These are phyloP conservation scores for Trichosporon faecale DNA, from an alignment of 1,284 basidiomycete genomes.

Conservation along the genomic window DNA sequence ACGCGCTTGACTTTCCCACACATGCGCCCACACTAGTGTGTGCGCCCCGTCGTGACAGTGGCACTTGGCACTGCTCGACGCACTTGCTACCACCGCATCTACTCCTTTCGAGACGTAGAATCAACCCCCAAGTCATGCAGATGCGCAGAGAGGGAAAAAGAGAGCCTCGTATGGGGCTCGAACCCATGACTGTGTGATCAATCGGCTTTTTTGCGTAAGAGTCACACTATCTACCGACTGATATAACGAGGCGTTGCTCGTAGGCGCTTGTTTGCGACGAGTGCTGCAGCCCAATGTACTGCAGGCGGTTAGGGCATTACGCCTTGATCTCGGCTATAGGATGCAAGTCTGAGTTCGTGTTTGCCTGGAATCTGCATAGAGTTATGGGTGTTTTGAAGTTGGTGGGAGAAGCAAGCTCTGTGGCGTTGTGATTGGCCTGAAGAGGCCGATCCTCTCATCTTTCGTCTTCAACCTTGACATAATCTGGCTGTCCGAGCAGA, in stretches of 20 bases:
- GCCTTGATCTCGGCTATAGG: no score
- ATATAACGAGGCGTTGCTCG: slow-evolving; percentile 8
- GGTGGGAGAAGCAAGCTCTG: no score
- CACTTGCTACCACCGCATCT: background rate
- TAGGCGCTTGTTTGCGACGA: background rate
- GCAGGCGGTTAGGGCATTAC: no score
- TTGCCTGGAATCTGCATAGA: no score
- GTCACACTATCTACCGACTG: slow-evolving; percentile 12
- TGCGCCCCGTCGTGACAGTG: background rate
- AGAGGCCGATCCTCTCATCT: background rate
- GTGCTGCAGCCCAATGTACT: background rate
- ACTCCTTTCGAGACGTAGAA: background rate
- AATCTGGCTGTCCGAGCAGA: background rate
- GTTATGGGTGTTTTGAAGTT: no score
- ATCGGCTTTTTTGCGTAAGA: slow-evolving; percentile 8
- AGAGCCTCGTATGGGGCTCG: slow-evolving; percentile 10
- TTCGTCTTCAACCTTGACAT: no score
- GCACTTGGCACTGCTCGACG: background rate
- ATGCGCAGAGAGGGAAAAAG: background rate
- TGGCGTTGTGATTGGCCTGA: background rate
- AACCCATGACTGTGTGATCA: slow-evolving; percentile 12
- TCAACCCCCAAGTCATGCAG: background rate
- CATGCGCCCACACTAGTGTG: background rate
- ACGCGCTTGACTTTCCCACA: background rate
- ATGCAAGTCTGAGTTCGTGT: no score